These are phyloP conservation scores for Quillaja saponaria DNA, from an alignment of 306 rosid genomes.

Conservation along the genomic window DNA sequence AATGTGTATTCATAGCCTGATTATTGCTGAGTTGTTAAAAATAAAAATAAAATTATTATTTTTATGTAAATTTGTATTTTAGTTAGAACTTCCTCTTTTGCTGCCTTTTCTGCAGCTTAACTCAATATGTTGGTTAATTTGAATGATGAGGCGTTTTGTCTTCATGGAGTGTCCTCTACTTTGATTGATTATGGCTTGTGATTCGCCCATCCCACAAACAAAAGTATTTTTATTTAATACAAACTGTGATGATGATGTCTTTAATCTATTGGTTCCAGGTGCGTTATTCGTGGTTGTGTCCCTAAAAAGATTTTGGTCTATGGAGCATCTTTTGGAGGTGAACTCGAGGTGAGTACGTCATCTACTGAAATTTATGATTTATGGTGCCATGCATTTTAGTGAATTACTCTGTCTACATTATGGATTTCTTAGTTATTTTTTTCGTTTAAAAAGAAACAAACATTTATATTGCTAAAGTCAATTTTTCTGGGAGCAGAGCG, in stretches of 20 bases:
- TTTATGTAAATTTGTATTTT: no score
- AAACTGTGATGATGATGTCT: slow-evolving; percentile 19
- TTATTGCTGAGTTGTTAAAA: no score
- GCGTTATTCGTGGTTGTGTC: slow-evolving; percentile 98
- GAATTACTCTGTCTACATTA: neutral
- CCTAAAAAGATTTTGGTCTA: slow-evolving; percentile 97
- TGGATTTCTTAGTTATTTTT: no score
- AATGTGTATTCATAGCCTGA: no score
- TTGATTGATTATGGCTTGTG: no score
- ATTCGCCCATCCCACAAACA: neutral
- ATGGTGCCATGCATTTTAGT: slow-evolving; percentile 1
- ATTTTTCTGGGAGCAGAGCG: no score
- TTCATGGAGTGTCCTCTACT: slow-evolving; percentile 10
- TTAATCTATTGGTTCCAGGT: slow-evolving; percentile 49
- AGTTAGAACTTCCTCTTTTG: no score
- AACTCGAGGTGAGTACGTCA: slow-evolving; percentile 64
- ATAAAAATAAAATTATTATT: no score
- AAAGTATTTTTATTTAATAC: no score
- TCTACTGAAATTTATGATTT: neutral
- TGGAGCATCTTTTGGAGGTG: slow-evolving; percentile 82
- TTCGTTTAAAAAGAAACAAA: no score
- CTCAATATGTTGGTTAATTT: slow-evolving; percentile 10
- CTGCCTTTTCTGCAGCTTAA: no score
- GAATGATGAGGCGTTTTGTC: slow-evolving; percentile 5
- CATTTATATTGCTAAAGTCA: no score